Conservation (phyloP, 805 yeast species). For the Lachancea quebecensis region DNA sequence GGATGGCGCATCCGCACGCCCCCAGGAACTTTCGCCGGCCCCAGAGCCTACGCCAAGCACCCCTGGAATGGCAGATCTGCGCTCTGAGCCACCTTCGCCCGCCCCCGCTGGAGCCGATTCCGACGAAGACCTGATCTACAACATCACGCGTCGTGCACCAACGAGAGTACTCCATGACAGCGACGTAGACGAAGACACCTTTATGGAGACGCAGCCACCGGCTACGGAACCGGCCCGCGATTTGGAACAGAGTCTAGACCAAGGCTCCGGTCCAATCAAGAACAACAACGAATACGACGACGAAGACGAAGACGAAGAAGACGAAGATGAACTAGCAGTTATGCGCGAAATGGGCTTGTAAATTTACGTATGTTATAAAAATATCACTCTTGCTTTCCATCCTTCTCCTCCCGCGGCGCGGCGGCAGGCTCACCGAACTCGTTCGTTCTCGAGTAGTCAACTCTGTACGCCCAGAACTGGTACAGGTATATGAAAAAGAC, state of each 20-base stretch:
- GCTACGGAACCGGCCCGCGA: not conserved
- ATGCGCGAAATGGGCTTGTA: constrained; percentile 20
- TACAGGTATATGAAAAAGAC: constrained; percentile 36
- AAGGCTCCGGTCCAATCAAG: not conserved
- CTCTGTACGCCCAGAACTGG: constrained; percentile 36
- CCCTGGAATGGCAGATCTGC: not conserved
- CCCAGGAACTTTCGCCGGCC: not conserved
- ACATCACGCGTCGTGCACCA: not conserved
- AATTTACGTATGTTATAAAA: not conserved
- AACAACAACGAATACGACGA: not conserved
- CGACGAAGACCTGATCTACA: constrained; percentile 4
- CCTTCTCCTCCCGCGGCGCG: constrained; percentile 26
- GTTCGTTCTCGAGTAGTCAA: constrained; percentile 35
- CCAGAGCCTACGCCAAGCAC: not conserved
- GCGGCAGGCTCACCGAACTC: constrained; percentile 29
- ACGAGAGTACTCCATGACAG: not conserved
- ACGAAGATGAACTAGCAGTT: constrained; percentile 23
- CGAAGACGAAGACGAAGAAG: constrained; percentile 15
- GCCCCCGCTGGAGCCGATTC: not conserved
- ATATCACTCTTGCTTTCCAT: not conserved
- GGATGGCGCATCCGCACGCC: constrained; percentile 1
- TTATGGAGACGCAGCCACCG: not conserved
- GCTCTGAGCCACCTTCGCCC: not conserved
- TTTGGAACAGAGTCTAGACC: not conserved
- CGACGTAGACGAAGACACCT: not conserved